Evolutionary conservation across 2,329 filamentous ascomycete species (phyloP).

Genomic region (Trichophyton benhamiae): DNA sequence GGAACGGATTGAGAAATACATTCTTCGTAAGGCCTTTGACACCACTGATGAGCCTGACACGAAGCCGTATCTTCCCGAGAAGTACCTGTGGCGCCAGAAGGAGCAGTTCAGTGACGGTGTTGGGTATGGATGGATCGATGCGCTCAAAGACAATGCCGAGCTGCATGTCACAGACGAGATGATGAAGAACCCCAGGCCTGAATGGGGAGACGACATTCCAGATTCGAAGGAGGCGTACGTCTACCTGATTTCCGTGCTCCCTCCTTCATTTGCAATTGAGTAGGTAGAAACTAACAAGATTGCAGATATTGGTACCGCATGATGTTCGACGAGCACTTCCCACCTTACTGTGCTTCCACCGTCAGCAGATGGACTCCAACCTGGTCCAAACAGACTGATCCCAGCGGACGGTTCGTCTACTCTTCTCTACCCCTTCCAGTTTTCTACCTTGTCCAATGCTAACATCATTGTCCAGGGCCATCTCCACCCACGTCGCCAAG

Average conservation of each 20-base stretch:
- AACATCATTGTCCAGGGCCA: constrained; percentile 45
- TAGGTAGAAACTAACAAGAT: background rate
- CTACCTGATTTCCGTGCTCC: background rate
- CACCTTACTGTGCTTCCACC: constrained; percentile 75
- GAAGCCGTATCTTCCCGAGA: constrained; percentile 80
- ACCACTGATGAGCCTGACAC: constrained; percentile 70
- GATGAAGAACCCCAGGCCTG: constrained; percentile 94
- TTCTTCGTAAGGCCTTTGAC: constrained; percentile 94
- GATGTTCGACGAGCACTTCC: constrained; percentile 99
- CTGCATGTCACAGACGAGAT: constrained; percentile 85
- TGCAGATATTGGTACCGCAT: constrained; percentile 82
- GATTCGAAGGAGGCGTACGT: constrained; percentile 90
- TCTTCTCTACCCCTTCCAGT: background rate
- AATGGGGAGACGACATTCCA: constrained; percentile 87
- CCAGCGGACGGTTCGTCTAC: constrained; percentile 64
- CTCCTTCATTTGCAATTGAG: background rate
- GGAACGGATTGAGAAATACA: constrained; percentile 90
- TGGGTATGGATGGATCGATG: constrained; percentile 98
- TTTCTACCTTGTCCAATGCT: constrained; percentile 5
- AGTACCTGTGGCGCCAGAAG: constrained; percentile 97
- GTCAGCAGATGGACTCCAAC: constrained; percentile 96
- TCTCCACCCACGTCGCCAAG: constrained; percentile 62
- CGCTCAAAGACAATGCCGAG: constrained; percentile 88
- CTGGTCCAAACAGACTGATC: constrained; percentile 93
- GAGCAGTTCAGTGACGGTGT: constrained; percentile 99